These are phyloP conservation scores for Schizochytrium sp. DNA, from an alignment of 108 stramenopile species.

Conservation along the genomic window DNA sequence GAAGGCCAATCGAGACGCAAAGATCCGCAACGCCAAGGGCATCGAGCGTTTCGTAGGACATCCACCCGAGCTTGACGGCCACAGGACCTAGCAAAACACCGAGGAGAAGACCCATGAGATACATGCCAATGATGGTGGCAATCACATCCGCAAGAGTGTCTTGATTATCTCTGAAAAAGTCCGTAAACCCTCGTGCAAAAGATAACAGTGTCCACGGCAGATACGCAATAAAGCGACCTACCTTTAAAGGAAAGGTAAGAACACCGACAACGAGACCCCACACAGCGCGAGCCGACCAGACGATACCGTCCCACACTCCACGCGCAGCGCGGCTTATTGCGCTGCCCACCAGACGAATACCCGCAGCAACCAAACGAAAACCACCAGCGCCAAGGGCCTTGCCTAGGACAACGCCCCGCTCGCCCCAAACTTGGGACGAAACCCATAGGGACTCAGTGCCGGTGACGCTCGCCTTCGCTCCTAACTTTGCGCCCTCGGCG, in stretches of 20 bases:
- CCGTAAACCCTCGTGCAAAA: background rate
- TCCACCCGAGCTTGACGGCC: slow-evolving; percentile 7
- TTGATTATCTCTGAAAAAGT: background rate
- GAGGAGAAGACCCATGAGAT: background rate
- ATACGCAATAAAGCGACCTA: background rate
- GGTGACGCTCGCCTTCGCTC: background rate
- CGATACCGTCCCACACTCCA: background rate
- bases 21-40: slow-evolving; percentile 1
- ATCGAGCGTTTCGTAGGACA: background rate
- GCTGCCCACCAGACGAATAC: background rate
- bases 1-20: background rate
- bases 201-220: background rate
- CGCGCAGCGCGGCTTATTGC: background rate
- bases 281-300: background rate
- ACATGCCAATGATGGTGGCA: slow-evolving; percentile 3
- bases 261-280: background rate
- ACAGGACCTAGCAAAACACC: background rate
- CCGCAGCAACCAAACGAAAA: background rate
- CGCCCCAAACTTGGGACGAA: background rate
- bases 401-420: background rate
- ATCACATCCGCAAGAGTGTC: background rate
- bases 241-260: background rate
- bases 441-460: background rate
- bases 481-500: background rate
- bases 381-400: background rate